Base-by-base conservation (phyloP, 2,329 filamentous ascomycete species). In the Delphinella strobiligena region DNA sequence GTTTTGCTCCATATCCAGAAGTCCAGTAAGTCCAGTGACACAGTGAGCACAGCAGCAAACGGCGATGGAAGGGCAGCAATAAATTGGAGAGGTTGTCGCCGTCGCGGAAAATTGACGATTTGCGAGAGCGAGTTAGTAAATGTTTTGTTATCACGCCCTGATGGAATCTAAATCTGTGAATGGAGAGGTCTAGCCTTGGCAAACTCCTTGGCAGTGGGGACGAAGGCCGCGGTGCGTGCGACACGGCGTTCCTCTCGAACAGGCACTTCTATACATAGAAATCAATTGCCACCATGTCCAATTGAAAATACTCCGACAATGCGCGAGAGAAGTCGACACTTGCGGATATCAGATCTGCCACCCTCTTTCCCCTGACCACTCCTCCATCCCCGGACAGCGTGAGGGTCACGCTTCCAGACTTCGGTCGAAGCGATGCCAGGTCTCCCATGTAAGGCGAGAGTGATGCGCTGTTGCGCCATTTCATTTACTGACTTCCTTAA, bases 381-480 rank as follows among this genome's bases (percentile, higher is more conserved):
- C 32, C 34, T n/a, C n/a, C n/a, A n/a, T n/a, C n/a, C n/a, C n/a
- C n/a, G n/a, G n/a, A n/a, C n/a, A n/a, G n/a, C n/a, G n/a, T n/a
- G n/a, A n/a, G n/a, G n/a, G n/a, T n/a, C n/a, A 22, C 10, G 7
- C 34, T 19, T 27, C 27, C 34, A 36, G 17, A 24, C 19, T 36
- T 19, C 5, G 18, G 19, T 36, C n/a, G 52, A 43, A 44, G 36
- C 37, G 12, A 69, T 69, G 66, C 66, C 66, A 49, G 66, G 66
- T 51, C 63, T 69, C 52, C 66, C 66, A 47, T 63, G 66, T 69
- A 64, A 45, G 63, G 49, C 27, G 18, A 30, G 16, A 27, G 10
- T 11, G 14, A 29, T 15, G 22, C 8, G 11, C 8, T 18, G 34
- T 27, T 16, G 10, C 19, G 11, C 18, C 34, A 19, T 31, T 38